Evolutionary conservation across 345 rosid species (phyloP), one percentile per base, ranked within the genome.

Genomic region (Pseudoturritis turrita): DNA sequence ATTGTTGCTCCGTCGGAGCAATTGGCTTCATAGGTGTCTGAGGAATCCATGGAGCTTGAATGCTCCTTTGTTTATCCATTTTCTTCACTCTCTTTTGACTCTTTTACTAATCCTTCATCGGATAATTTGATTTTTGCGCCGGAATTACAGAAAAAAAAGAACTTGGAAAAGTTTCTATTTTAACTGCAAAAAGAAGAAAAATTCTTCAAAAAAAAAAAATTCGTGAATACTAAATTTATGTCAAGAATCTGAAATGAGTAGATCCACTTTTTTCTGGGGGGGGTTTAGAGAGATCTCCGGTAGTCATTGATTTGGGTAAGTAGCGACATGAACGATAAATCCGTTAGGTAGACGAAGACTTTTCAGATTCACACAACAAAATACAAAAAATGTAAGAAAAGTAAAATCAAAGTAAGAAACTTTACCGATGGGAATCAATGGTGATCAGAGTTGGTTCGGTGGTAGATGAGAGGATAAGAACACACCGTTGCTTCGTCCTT

Each of bases 31-130:
- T 33, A 13, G 87, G 91, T 56, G 88, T 83, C 45, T 69, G 49
- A 14, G 90, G 91, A 66, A 80, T 80, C 89, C 87, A 84, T 33
- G 81, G 72, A 31, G 47, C 18, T 26, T 63, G 82, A 59, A 51
- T 36, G 50, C 65, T 36, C 28, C 28, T 51, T 53, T 65, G 44
- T 23, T 71, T 41, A 22, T 75, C 74, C 74, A 70, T 73, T 22
- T 77, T 17, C 9, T 10, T 47, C 3, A 19, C 50, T 62, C 18
- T 45, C 3, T 10, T 36, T 46, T 54, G 57, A 45, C 71, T 62
- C 49, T 25, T 33, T 65, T 25, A 51, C 62, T 33, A 59, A 60
- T 75, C 28, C 49, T 51, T 43, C 70, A 68, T 36, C 58, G 49
- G 50, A 49, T 1, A 4, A 15, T 39, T 12, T 43, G 56, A 41